Evolutionary conservation across 495 filamentous ascomycete species (phyloP).

Genomic region (Xeromyces bisporus): DNA sequence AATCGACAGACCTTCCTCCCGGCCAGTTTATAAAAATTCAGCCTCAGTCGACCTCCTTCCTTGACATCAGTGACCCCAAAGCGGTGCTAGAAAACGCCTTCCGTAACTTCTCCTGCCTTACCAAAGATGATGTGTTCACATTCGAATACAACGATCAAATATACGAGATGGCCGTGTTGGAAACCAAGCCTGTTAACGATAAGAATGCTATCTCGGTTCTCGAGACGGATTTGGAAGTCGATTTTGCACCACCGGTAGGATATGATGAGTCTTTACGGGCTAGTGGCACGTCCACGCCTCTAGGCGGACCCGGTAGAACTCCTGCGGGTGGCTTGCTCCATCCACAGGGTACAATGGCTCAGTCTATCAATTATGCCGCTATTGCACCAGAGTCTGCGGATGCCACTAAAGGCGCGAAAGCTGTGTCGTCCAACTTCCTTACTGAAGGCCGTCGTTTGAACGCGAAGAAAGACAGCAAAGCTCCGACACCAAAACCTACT

Average conservation of each 20-base stretch:
- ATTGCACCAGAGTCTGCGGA: conserved; percentile 64
- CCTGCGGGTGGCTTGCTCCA: conserved; percentile 59
- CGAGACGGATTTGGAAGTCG: conserved; percentile 87
- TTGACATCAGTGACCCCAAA: conserved; percentile 92
- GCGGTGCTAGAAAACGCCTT: conserved; percentile 96
- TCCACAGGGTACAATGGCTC: conserved; percentile 82
- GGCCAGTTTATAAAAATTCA: conserved; percentile 91
- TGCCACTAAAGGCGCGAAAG: conserved; percentile 41
- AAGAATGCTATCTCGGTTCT: conserved; percentile 76
- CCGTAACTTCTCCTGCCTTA: conserved; percentile 83
- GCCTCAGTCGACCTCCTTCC: conserved; percentile 76
- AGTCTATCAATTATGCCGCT: conserved; percentile 90
- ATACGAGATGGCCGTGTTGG: conserved; percentile 81
- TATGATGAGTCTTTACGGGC: conserved; percentile 63
- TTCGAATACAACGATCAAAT: conserved; percentile 89
- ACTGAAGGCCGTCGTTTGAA: conserved; percentile 58
- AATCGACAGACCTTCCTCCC: conserved; percentile 76
- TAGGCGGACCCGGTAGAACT: conserved; percentile 43
- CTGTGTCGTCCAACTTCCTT: conserved; percentile 63
- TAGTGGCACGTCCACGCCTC: conserved; percentile 48
- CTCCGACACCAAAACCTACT: conserved; percentile 60
- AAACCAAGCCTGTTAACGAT: conserved; percentile 67
- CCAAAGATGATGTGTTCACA: conserved; percentile 81
- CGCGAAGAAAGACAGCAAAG: conserved; percentile 63
- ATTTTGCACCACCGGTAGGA: conserved; percentile 85